These are phyloP conservation scores for Dioszegia hungarica DNA, from an alignment of 768 basidiomycete species.

Conservation along the genomic window DNA sequence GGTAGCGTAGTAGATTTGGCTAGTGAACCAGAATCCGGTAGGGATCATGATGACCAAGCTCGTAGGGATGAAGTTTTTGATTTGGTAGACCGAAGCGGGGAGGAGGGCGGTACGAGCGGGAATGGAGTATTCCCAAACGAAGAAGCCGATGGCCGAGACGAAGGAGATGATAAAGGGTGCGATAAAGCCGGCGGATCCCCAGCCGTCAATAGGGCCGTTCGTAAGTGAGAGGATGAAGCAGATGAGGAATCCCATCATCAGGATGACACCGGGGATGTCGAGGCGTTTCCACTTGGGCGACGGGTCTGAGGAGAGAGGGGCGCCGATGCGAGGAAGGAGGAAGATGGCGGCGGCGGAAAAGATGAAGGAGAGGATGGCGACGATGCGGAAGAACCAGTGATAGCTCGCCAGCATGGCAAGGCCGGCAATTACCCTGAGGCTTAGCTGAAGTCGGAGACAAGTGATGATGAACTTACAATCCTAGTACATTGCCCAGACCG, in stretches of 20 bases:
- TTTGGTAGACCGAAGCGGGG: conserved; percentile 33
- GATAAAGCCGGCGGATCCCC: conserved; percentile 54
- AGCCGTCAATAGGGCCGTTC: conserved; percentile 55
- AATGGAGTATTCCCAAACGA: conserved; percentile 54
- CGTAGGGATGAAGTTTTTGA: conserved; percentile 37
- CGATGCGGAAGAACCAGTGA: conserved; percentile 57
- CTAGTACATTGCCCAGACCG: conserved; percentile 53
- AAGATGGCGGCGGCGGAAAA: conserved; percentile 49
- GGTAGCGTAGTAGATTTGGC: conserved; percentile 35
- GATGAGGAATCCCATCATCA: conserved; percentile 40
- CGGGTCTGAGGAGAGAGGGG: conserved; percentile 16
- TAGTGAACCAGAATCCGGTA: conserved; percentile 42
- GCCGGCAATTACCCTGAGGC: conserved; percentile 23
- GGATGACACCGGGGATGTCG: conserved; percentile 42
- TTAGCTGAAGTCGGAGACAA: neutral
- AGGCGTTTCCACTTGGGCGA: conserved; percentile 39
- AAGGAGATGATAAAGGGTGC: conserved; percentile 55
- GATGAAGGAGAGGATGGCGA: conserved; percentile 51
- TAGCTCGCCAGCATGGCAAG: conserved; percentile 44
- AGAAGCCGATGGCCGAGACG: conserved; percentile 52
- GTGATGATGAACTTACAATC: conserved; percentile 30
- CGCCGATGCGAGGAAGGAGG: conserved; percentile 31
- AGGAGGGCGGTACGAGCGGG: conserved; percentile 51
- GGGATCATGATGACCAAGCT: conserved; percentile 20
- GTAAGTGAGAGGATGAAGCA: conserved; percentile 45